Percentiles rank a stretch among this genome's conserved stretches.
Conservation (phyloP, 371 early-diverging fungal genomes). For the Thermomucor indicae-seudaticae region DNA sequence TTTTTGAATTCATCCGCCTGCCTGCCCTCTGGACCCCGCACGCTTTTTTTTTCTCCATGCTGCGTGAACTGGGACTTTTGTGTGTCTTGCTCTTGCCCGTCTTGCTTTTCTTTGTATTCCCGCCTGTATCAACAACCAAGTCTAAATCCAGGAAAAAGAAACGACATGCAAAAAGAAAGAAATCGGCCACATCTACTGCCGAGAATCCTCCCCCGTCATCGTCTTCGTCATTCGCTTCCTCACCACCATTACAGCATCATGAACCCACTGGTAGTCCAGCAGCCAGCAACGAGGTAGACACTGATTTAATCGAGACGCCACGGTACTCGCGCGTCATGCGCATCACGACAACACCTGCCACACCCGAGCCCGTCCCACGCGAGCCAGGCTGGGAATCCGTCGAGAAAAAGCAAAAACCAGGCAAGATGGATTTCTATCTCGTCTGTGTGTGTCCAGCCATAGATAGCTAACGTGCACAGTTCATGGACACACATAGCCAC, state of each 20-base stretch:
- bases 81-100: slow-evolving; percentile 19
- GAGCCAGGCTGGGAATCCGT: slow-evolving; percentile 27
- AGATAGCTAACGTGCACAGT: background rate
- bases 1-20: too few relatives aligned
- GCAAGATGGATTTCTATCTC: too few relatives aligned
- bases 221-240: background rate
- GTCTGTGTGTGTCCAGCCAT: too few relatives aligned
- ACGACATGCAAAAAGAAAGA: slow-evolving; percentile 10
- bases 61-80: slow-evolving; percentile 16
- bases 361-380: slow-evolving; percentile 29
- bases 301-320: slow-evolving; percentile 37
- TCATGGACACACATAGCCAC: too few relatives aligned
- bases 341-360: slow-evolving; percentile 28
- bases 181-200: background rate
- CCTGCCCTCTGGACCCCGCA: too few relatives aligned
- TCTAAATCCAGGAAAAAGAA: slow-evolving; percentile 13
- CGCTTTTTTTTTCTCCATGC: slow-evolving; percentile 12
- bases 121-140: slow-evolving; percentile 10
- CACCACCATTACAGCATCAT: background rate
- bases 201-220: background rate
- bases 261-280: background rate
- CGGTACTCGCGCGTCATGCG: slow-evolving; percentile 40
- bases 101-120: slow-evolving; percentile 9
- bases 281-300: slow-evolving; percentile 24
- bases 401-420: too few relatives aligned